A percentile compares a stretch with the other conserved stretches of the same genome.
Evolutionary conservation across 768 basidiomycete genomes (phyloP).

Genomic region (Trametes elegans): DNA sequence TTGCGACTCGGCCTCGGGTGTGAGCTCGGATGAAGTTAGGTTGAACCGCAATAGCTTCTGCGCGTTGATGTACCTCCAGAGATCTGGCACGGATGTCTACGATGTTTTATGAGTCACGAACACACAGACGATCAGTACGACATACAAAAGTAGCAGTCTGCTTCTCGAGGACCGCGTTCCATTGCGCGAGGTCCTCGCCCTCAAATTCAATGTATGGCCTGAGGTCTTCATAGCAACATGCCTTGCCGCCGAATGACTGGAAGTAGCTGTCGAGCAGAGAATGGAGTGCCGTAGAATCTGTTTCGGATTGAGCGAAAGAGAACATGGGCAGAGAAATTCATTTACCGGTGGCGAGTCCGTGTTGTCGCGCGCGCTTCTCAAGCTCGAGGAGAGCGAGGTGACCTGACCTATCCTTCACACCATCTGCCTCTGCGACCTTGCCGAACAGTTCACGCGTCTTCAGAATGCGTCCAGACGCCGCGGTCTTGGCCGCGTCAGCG

Average conservation of each 20-base stretch:
- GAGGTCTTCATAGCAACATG: slow-evolving; percentile 87
- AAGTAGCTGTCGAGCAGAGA: slow-evolving; percentile 66
- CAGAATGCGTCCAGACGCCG: slow-evolving; percentile 38
- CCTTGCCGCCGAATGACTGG: slow-evolving; percentile 69
- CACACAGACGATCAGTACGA: slow-evolving; percentile 26
- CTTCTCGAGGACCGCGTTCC: slow-evolving; percentile 52
- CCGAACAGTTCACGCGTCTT: slow-evolving; percentile 52
- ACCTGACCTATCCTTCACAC: slow-evolving; percentile 70
- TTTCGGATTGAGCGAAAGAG: not conserved
- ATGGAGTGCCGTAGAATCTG: slow-evolving; percentile 47
- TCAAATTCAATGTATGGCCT: slow-evolving; percentile 58
- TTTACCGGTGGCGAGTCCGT: slow-evolving; percentile 49
- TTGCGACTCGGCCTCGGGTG: slow-evolving; percentile 52
- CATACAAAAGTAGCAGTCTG: slow-evolving; percentile 44
- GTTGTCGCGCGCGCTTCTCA: slow-evolving; percentile 53
- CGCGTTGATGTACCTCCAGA: slow-evolving; percentile 71
- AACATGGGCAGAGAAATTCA: not conserved
- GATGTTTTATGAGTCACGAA: not conserved
- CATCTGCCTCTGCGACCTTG: slow-evolving; percentile 61
- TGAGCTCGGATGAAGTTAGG: slow-evolving; percentile 48
- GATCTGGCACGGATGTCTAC: slow-evolving; percentile 50
- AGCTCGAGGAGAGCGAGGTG: slow-evolving; percentile 74
- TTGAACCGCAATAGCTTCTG: slow-evolving; percentile 71
- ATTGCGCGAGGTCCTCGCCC: slow-evolving; percentile 45
- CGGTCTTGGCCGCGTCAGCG: slow-evolving; percentile 36